phyloP scores from a whole-genome alignment of 768 basidiomycete genomes.

The Pulveroboletus sp. region DNA sequence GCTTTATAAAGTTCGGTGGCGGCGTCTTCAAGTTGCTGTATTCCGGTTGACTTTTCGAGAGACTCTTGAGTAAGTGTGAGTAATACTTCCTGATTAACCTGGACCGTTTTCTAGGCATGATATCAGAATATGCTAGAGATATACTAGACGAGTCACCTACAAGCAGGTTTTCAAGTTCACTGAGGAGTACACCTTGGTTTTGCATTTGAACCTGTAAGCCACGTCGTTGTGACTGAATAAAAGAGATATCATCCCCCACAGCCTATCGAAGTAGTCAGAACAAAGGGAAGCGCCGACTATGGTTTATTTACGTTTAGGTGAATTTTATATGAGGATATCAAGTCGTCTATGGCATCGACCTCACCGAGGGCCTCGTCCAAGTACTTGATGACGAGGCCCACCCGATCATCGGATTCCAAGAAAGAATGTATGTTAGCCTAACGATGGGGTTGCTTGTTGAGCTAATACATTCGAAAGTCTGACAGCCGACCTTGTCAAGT shows the following conservation, averaged over 20 bases:
- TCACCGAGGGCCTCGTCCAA: slow-evolving; percentile 88
- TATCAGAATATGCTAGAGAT: not conserved
- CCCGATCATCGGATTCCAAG: slow-evolving; percentile 91
- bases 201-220: slow-evolving; percentile 97
- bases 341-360: slow-evolving; percentile 84
- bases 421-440: slow-evolving; percentile 96
- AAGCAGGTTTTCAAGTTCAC: slow-evolving; percentile 83
- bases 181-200: slow-evolving; percentile 82
- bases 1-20: slow-evolving; percentile 93
- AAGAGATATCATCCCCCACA: slow-evolving; percentile 90
- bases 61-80: slow-evolving; percentile 83
- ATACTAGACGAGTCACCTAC: slow-evolving; percentile 37
- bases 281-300: not conserved
- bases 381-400: slow-evolving; percentile 77
- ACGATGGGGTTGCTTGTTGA: not conserved
- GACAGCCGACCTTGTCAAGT: slow-evolving; percentile 72
- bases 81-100: slow-evolving; percentile 78
- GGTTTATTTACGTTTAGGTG: slow-evolving; percentile 76
- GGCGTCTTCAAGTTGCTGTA: slow-evolving; percentile 75
- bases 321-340: slow-evolving; percentile 91
- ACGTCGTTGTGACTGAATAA: slow-evolving; percentile 93
- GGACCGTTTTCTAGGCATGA: slow-evolving; percentile 74
- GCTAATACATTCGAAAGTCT: not conserved
- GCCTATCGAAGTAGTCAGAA: slow-evolving; percentile 48
- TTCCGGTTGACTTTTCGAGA: slow-evolving; percentile 71